phyloP scores from a whole-genome alignment of 140 eudicot species.

The Ambrosia hybrid region DNA sequence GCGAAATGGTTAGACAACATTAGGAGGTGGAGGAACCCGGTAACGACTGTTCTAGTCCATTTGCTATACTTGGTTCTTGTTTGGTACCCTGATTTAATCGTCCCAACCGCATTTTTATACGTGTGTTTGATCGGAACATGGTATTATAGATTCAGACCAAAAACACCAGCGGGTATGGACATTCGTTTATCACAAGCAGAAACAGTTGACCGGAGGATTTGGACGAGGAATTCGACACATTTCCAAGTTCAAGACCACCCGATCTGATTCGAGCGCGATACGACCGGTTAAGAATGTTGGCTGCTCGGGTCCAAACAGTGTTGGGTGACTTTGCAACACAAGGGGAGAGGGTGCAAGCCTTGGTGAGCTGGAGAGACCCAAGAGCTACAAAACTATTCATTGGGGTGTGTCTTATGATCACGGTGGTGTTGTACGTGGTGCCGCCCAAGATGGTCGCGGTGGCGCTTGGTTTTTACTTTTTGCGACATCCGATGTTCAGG shows the following conservation, averaged over 20 bases:
- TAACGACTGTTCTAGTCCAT: constrained; percentile 84
- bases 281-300: constrained; percentile 80
- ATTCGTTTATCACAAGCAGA: constrained; percentile 88
- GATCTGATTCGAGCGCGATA: constrained; percentile 74
- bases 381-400: constrained; percentile 92
- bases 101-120: constrained; percentile 82
- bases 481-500: constrained; percentile 98
- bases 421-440: constrained; percentile 71
- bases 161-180: constrained; percentile 95
- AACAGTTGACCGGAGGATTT: constrained; percentile 81
- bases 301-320: constrained; percentile 92
- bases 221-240: constrained; percentile 91
- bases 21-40: constrained; percentile 87
- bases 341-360: constrained; percentile 94
- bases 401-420: constrained; percentile 74
- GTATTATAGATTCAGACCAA: constrained; percentile 91
- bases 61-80: constrained; percentile 83
- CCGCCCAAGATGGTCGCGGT: constrained; percentile 99
- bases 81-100: constrained; percentile 97
- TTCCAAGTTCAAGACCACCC: constrained; percentile 92
- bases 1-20: constrained; percentile 92
- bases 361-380: constrained; percentile 99
- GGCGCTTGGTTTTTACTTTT: constrained; percentile 95
- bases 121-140: constrained; percentile 85
- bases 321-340: constrained; percentile 98